A percentile compares a stretch with the other conserved stretches of the same genome.
phyloP scores from a whole-genome alignment of 2,329 filamentous ascomycete genomes.

The Scorias spongiosa region DNA sequence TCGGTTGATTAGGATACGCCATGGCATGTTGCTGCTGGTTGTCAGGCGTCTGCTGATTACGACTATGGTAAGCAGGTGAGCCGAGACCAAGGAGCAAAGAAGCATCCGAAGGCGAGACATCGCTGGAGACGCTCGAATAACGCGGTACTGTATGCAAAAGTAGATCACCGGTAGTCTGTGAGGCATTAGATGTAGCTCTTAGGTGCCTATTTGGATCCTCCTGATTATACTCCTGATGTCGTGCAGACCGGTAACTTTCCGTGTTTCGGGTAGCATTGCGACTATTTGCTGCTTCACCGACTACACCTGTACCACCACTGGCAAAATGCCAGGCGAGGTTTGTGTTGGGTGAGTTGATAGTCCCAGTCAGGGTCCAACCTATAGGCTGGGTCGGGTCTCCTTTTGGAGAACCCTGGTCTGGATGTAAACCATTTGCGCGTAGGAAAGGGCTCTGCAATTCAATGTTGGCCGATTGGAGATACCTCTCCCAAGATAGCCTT shows the following conservation, averaged over 20 bases:
- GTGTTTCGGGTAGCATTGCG: background rate
- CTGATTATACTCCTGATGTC: slow-evolving; percentile 15
- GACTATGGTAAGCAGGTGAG: slow-evolving; percentile 25
- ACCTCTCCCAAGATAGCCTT: slow-evolving; percentile 25
- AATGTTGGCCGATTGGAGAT: background rate
- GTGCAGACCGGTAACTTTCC: slow-evolving; percentile 18
- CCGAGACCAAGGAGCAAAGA: slow-evolving; percentile 36
- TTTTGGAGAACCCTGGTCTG: slow-evolving; percentile 29
- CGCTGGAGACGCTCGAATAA: slow-evolving; percentile 15
- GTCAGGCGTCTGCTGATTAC: slow-evolving; percentile 1
- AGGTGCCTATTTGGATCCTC: background rate
- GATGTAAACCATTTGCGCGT: slow-evolving; percentile 6
- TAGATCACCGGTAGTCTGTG: background rate
- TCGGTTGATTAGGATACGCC: background rate
- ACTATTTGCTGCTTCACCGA: background rate
- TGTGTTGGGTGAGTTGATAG: slow-evolving; percentile 70
- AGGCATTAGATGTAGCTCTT: background rate
- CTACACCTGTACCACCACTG: slow-evolving; percentile 23
- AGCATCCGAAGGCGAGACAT: slow-evolving; percentile 25
- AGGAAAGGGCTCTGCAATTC: slow-evolving; percentile 8
- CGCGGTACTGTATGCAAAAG: slow-evolving; percentile 20
- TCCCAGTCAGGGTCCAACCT: slow-evolving; percentile 78
- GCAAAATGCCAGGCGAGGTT: slow-evolving; percentile 72
- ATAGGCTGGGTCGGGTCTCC: slow-evolving; percentile 34
- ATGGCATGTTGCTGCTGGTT: background rate